Evolutionary conservation across 768 basidiomycete species (phyloP).

Genomic region (Boletus pseudopeckii): DNA sequence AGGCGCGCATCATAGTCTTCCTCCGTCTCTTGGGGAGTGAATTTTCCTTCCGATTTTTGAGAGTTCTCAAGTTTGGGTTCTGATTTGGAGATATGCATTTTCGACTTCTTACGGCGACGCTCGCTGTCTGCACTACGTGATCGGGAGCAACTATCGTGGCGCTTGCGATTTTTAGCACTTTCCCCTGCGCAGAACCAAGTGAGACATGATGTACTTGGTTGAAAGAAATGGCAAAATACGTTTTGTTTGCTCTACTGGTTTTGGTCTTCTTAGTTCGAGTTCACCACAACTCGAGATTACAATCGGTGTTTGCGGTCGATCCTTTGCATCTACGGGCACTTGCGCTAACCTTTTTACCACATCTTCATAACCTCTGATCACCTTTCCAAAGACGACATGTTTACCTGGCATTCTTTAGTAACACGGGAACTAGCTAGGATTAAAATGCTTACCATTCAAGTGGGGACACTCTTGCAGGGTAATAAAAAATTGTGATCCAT

Average conservation of each 20-base stretch:
- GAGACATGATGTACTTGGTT: background rate
- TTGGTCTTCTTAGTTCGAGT: conserved; percentile 57
- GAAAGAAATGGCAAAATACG: conserved; percentile 6
- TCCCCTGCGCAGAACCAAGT: conserved; percentile 4
- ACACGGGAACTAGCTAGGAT: background rate
- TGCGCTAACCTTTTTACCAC: conserved; percentile 58
- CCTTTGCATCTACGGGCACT: conserved; percentile 70
- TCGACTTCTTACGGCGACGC: conserved; percentile 28
- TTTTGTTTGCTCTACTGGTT: conserved; percentile 7
- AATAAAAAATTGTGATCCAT: conserved; percentile 85
- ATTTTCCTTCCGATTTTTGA: background rate
- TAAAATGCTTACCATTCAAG: conserved; percentile 52
- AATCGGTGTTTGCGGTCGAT: conserved; percentile 66
- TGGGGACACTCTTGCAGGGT: conserved; percentile 75
- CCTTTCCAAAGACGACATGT: conserved; percentile 55
- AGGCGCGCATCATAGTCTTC: conserved; percentile 70
- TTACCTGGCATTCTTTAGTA: conserved; percentile 40
- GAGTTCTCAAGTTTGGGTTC: conserved; percentile 9
- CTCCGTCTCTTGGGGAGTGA: conserved; percentile 50
- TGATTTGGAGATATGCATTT: conserved; percentile 8
- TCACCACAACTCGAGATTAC: conserved; percentile 79
- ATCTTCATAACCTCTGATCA: conserved; percentile 57
- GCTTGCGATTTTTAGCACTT: conserved; percentile 17
- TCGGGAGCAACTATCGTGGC: conserved; percentile 19
- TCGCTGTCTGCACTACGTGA: conserved; percentile 30